Evolutionary conservation across 2,329 filamentous ascomycete genomes (phyloP).

Genomic region (Penicillium griseofulvum): DNA sequence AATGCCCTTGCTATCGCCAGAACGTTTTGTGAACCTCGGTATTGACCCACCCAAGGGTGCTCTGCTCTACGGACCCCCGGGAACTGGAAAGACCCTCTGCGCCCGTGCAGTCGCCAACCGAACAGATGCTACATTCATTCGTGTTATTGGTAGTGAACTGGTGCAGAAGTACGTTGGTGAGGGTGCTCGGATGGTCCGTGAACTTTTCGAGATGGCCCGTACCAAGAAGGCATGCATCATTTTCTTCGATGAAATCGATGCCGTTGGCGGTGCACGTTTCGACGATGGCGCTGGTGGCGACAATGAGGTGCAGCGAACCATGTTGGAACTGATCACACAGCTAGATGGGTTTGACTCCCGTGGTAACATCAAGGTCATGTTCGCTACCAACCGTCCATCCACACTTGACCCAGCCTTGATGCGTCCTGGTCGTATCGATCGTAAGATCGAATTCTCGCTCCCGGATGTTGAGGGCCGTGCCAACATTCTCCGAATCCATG

Average conservation of each 20-base stretch:
- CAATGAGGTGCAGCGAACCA: conserved; percentile 96
- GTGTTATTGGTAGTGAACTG: conserved; percentile 95
- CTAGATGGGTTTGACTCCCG: conserved; percentile 93
- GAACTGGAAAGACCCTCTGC: conserved; percentile 98
- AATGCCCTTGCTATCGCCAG: conserved; percentile 93
- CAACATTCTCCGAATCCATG: conserved; percentile 96
- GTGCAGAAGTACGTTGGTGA: conserved; percentile 99
- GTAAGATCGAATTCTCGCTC: conserved; percentile 98
- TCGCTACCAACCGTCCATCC: conserved; percentile 93
- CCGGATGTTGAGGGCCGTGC: conserved; percentile 96
- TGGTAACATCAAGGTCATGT: conserved; percentile 99
- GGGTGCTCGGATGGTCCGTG: conserved; percentile 95
- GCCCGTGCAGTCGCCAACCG: conserved; percentile 95
- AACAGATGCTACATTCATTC: conserved; percentile 97
- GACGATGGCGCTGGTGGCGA: conserved; percentile 95
- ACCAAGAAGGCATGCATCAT: conserved; percentile 99
- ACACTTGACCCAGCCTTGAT: conserved; percentile 96
- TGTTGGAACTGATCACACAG: conserved; percentile 97
- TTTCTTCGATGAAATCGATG: conserved; percentile 98
- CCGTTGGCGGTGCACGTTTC: conserved; percentile 91
- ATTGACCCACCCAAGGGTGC: conserved; percentile 98
- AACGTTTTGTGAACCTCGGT: conserved; percentile 96
- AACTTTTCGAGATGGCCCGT: conserved; percentile 98
- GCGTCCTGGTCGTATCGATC: conserved; percentile 94
- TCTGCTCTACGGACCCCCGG: conserved; percentile 90